Evolutionary conservation across 345 rosid species (phyloP), one percentile per base, ranked within the genome.

Genomic region (Corchorus capsularis): DNA sequence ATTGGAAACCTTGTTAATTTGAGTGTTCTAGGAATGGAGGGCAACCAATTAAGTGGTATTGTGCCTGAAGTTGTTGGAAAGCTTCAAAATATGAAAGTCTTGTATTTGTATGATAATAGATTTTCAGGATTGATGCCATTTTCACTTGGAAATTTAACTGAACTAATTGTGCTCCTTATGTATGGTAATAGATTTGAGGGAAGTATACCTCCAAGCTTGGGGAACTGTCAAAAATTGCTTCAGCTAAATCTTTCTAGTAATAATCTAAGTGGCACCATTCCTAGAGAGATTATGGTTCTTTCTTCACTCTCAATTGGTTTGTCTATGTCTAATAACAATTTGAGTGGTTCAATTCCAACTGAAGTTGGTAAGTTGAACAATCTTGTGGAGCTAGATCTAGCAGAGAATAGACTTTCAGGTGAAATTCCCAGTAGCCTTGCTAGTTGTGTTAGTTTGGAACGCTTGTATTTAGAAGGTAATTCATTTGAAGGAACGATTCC

Each of bases 221-320:
- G 85, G 16, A 77, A 75, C 27, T 81, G 78, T 37, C 35, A 54
- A 17, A 74, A 69, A 3, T 78, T 85, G 67, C 56, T 12, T 35
- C 34, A n/a, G 32, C 63, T 85, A 6, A 68, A 75, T 60, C 41
- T 83, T 32, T 83, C 86, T 56, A 65, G 63, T 32, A 83, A 85
- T 75, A 50, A 69, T 45, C 83, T 83, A 3, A 81, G 6, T 32
- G 86, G 88, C 54, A 77, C 74, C 72, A 71, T 85, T 74, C 84
- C 88, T 34, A 71, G n/a, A 74, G 69, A 85, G 62, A 61, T 81
- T 32, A 1, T 81, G 16, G 72, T 72, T 15, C 83, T 81, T 69
- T 71, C 84, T 67, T 82, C 85, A 32, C 65, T 83, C 41, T 77
- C 83, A 77, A 63, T 76, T 17, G 61, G 69, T 32, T 57, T 85